phyloP scores from a whole-genome alignment of 179 eudicot species.

The Corrigiola litoralis region DNA sequence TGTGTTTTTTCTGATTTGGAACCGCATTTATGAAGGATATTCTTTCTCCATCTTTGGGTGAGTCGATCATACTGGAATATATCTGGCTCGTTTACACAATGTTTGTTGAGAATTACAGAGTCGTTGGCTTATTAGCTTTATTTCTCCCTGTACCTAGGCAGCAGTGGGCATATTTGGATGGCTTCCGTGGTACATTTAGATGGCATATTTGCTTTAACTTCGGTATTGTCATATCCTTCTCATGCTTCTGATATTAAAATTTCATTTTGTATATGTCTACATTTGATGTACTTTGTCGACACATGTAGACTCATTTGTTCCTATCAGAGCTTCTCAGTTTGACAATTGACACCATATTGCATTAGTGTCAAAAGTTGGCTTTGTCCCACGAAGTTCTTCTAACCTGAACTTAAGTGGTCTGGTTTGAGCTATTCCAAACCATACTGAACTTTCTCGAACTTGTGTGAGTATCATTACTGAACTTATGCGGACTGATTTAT shows the following conservation, averaged over 20 bases:
- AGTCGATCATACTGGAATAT: conserved; percentile 24
- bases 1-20: conserved; percentile 53
- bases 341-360: too few species aligned
- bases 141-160: conserved; percentile 36
- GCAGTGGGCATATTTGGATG: conserved; percentile 73
- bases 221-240: conserved; percentile 44
- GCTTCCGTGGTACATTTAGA: conserved; percentile 83
- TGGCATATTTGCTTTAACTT: conserved; percentile 99
- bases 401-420: too few species aligned
- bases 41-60: conserved; percentile 79
- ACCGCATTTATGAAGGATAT: conserved; percentile 84
- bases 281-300: background rate
- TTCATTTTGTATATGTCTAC: too few species aligned
- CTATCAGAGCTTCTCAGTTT: background rate
- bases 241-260: too few species aligned
- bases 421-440: too few species aligned
- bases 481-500: too few species aligned
- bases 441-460: too few species aligned
- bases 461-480: too few species aligned
- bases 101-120: background rate
- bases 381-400: too few species aligned
- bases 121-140: conserved; percentile 2
- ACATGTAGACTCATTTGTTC: background rate
- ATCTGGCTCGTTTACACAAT: background rate
- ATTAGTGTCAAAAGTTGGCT: too few species aligned